Percentiles rank a stretch among this genome's conserved stretches.
These are phyloP conservation scores for Claviceps quebecensis DNA, from an alignment of 2,329 filamentous ascomycete species.

Conservation along the genomic window DNA sequence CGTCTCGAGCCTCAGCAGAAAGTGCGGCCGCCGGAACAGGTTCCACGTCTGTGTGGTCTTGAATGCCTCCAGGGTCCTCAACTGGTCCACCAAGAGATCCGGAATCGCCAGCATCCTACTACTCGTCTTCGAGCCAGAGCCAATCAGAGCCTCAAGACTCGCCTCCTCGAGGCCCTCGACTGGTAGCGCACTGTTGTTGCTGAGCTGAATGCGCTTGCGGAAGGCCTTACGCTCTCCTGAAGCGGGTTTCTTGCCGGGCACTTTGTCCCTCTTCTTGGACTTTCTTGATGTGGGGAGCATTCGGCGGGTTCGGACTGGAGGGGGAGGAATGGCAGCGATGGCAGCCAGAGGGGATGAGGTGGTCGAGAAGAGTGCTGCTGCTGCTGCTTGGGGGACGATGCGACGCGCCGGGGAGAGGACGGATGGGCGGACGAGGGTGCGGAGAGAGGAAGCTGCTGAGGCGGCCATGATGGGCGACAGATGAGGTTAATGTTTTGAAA, in stretches of 20 bases:
- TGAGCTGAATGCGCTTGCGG: slow-evolving; percentile 79
- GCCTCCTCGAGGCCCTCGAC: slow-evolving; percentile 55
- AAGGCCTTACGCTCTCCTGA: slow-evolving; percentile 75
- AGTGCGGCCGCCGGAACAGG: slow-evolving; percentile 69
- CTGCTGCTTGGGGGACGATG: slow-evolving; percentile 10
- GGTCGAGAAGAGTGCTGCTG: slow-evolving; percentile 28
- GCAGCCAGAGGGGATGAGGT: slow-evolving; percentile 7
- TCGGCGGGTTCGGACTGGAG: slow-evolving; percentile 19
- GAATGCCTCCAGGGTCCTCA: slow-evolving; percentile 79
- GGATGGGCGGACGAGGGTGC: slow-evolving; percentile 26
- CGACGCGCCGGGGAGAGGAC: slow-evolving; percentile 17
- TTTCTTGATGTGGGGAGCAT: slow-evolving; percentile 23
- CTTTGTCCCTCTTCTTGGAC: slow-evolving; percentile 38
- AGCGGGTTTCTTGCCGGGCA: slow-evolving; percentile 41
- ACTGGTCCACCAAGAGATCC: slow-evolving; percentile 56
- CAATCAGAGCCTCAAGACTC: slow-evolving; percentile 37
- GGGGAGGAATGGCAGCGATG: slow-evolving; percentile 15
- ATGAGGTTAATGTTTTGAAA: not conserved
- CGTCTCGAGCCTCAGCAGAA: slow-evolving; percentile 67
- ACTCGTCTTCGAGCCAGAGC: slow-evolving; percentile 39
- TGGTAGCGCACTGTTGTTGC: slow-evolving; percentile 82
- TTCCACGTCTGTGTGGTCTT: slow-evolving; percentile 81
- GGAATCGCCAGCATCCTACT: slow-evolving; percentile 57
- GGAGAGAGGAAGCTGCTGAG: slow-evolving; percentile 19
- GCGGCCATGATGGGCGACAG: slow-evolving; percentile 3